Evolutionary conservation across 1,284 basidiomycete species (phyloP), one percentile per base, ranked within the genome.

Genomic region (Ganoderma leucocontextum): DNA sequence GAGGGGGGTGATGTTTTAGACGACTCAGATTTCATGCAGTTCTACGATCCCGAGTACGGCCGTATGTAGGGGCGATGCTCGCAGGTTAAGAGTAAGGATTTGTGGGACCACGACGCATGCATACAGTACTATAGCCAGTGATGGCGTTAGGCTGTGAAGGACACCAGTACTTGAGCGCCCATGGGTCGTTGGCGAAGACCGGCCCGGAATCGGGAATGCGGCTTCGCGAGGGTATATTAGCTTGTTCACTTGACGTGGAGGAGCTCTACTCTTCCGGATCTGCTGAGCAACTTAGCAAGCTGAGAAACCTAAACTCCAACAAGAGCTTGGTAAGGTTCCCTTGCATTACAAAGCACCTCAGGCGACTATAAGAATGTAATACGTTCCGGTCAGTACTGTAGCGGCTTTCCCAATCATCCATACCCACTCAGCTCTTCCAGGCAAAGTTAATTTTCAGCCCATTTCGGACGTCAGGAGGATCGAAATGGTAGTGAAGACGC

Each of bases 401-500:
- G 47, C 5, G 47, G 47, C 25, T 12, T 3, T 8, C 47, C 2
- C 2, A 13, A 4, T 2, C 22, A 25, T 12, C 3, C n/a, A 10
- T 25, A 12, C 22, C 47, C 22, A 13, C 47, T 25, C 22, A 29
- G 29, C 29, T 29, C 29, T 29, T 29, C 29, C 29, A 29, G 29
- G 29, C 29, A 29, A 29, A 29, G 29, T 29, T 29, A 29, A 29
- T 1, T 29, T 29, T 29, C 2, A 29, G 29, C 29, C 2, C 29
- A 29, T 29, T 29, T 29, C 29, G 29, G 52, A 55, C 52, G 22
- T 10, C 10, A 33, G 12, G 29, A 33, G 36, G 7, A 41, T n/a
- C 36, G 4, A 38, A 57, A 33, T 62, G 36, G 55, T 39, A 63
- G 60, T 29, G 8, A 71, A 66, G 60, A 67, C 62, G 22, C 62